Base-by-base conservation (phyloP, 805 yeast species). In the Starmerella davenportii region DNA sequence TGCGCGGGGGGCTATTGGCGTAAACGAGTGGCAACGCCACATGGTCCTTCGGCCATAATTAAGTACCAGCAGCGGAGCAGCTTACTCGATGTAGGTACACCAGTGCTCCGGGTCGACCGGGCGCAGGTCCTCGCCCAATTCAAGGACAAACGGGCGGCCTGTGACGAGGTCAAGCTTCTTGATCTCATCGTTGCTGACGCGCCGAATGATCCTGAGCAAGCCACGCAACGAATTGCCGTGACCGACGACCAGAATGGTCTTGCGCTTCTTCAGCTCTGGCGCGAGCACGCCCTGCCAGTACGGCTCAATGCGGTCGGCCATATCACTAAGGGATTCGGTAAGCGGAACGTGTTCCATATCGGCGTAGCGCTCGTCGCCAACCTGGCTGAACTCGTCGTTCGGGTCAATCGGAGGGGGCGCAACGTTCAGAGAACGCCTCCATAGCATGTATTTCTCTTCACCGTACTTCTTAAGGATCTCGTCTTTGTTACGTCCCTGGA, bases 211-310 rank as follows among this genome's bases (percentile, higher is more conserved):
- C 72, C 85, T 84, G 56, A 87, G 93, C 51, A 85, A 68, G 50
- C 82, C 95, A 71, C 96, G 79, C 62, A 85, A 71, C 38, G 96
- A 87, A 79, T 85, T 87, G 65, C 95, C 95, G 70, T 85, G 96
- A 50, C 95, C 96, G 55, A 93, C 84, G 56, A 85, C 64, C 61
- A 85, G 63, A 42, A 87, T 95, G 46, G 90, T 78, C 71, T 84
- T 82, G 55, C 81, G 90, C 20, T 56, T 71, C 57, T 78, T 65
- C 57, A 85, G 70, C 62, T 81, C 92, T 58, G 68, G 68, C 58
- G 93, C 72, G 54, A 85, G 79, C 56, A 70, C 76, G 56, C 79
- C 90, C 65, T 81, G 84, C 92, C 85, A 85, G 79, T 74, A 85
- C 58, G 96, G 96, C 61, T 84, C 72, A 62, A 87, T 63, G 70